Base-by-base conservation (phyloP, 2,329 filamentous ascomycete species). In the Pestalotiopsis sp. region DNA sequence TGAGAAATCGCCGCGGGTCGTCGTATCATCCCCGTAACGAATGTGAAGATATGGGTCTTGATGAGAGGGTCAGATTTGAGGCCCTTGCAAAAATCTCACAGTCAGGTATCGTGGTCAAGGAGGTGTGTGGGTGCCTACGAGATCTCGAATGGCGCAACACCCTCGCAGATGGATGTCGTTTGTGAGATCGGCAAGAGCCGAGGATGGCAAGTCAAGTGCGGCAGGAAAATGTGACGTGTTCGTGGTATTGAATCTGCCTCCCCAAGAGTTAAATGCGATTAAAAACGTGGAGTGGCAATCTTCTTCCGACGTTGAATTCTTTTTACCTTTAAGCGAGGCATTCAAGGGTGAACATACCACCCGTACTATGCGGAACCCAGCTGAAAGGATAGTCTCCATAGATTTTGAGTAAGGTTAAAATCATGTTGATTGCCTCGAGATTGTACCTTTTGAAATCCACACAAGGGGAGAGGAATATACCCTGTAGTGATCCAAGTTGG, bases 181-280 rank as follows among this genome's bases (percentile, higher is more conserved):
- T 14, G 12, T 14, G 57, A 59, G 12, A 59, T 62, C 59, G 59
- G 59, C 5, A 62, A 38, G 59, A 62, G 31, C 59, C 59, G 59
- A 62, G 27, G 23, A 31, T 62, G 59, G 31, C 25, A 27, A 6
- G 17, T 17, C 31, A 2, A 11, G 1, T 20, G 23, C 4, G 20
- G 7, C 59, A 41, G 45, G 45, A 9, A 9, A 36, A 36, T 36
- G 31, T 36, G 31, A 36, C 31, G 31, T 36, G 31, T 36, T 36
- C 31, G 31, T 36, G 31, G 9, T 2, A 6, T 52, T 2, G 17
- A n/a, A 52, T 23, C 17, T n/a, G 17, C 17, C 20, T 52, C 20
- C 11, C 45, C 45, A 52, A 17, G 45, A 52, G 45, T 20, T 23
- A 23, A 52, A 52, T 23, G 45, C n/a, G 20, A 23, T 52, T n/a